Evolutionary conservation across 2,329 filamentous ascomycete genomes (phyloP).

Genomic region (Claviceps spartinae): DNA sequence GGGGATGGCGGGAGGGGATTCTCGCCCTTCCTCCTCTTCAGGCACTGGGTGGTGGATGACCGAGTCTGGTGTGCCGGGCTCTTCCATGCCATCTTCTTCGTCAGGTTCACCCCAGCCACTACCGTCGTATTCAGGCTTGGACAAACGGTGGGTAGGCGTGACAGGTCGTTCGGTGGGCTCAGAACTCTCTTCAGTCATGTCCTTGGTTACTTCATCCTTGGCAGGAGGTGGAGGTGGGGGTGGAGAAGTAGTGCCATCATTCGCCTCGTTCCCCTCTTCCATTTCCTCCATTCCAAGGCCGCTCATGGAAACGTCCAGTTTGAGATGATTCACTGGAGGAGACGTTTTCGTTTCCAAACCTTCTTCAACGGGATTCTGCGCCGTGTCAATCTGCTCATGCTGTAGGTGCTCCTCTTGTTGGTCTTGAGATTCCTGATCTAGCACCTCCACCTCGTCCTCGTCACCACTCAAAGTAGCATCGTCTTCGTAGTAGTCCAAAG

Average conservation of each 20-base stretch:
- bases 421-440: conserved; percentile 16
- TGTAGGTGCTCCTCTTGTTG: background rate
- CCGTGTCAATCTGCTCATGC: background rate
- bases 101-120: conserved; percentile 44
- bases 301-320: conserved; percentile 15
- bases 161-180: conserved; percentile 26
- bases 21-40: conserved; percentile 28
- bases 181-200: conserved; percentile 23
- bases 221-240: background rate
- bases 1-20: conserved; percentile 56
- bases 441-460: conserved; percentile 17
- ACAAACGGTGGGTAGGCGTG: conserved; percentile 36
- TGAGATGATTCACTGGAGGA: conserved; percentile 8
- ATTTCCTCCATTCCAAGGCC: conserved; percentile 18
- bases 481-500: conserved; percentile 51
- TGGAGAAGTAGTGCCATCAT: background rate
- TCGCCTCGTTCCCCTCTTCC: background rate
- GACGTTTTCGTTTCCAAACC: conserved; percentile 5
- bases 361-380: background rate
- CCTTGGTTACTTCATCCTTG: background rate
- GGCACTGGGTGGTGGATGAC: conserved; percentile 68
- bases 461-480: conserved; percentile 43
- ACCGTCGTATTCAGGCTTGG: conserved; percentile 51
- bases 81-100: conserved; percentile 39
- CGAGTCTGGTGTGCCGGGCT: conserved; percentile 69